These are phyloP conservation scores for Fomitopsis schrenkii DNA, from an alignment of 1,284 basidiomycete species.

Conservation along the genomic window DNA sequence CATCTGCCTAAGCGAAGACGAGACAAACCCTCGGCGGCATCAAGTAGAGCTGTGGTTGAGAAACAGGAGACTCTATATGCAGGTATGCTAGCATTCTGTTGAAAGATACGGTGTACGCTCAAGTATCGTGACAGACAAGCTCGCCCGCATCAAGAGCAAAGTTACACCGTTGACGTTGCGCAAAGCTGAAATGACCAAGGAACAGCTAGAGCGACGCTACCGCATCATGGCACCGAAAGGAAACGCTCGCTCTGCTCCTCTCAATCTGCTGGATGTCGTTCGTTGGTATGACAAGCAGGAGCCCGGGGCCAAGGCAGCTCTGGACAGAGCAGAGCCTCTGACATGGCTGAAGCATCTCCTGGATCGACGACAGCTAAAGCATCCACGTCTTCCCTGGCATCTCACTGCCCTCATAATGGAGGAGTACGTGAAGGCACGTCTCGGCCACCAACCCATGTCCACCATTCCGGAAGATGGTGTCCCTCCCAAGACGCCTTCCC, in stretches of 20 bases:
- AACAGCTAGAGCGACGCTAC: constrained; percentile 65
- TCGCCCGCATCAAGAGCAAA: constrained; percentile 47
- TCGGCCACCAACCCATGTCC: constrained; percentile 36
- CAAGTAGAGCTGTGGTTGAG: constrained; percentile 38
- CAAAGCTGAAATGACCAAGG: constrained; percentile 62
- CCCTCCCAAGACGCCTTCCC: constrained; percentile 21
- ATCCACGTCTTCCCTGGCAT: constrained; percentile 48
- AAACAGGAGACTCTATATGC: constrained; percentile 26
- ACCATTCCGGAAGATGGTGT: constrained; percentile 40
- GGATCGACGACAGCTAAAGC: constrained; percentile 36
- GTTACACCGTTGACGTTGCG: constrained; percentile 49
- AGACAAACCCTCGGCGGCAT: constrained; percentile 37
- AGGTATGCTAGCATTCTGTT: constrained; percentile 12
- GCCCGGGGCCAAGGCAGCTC: constrained; percentile 36
- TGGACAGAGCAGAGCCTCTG: constrained; percentile 62
- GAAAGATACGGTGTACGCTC: neutral
- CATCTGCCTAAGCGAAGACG: constrained; percentile 54
- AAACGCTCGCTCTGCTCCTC: constrained; percentile 24
- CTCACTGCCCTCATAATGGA: constrained; percentile 65
- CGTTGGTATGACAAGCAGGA: constrained; percentile 57
- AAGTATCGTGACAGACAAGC: constrained; percentile 44
- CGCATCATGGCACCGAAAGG: constrained; percentile 41
- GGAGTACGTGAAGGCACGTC: constrained; percentile 47
- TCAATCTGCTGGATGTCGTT: constrained; percentile 46
- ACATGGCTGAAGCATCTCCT: constrained; percentile 66